Base-by-base conservation (phyloP, 306 rosid genomes). In the Senna siamea region DNA sequence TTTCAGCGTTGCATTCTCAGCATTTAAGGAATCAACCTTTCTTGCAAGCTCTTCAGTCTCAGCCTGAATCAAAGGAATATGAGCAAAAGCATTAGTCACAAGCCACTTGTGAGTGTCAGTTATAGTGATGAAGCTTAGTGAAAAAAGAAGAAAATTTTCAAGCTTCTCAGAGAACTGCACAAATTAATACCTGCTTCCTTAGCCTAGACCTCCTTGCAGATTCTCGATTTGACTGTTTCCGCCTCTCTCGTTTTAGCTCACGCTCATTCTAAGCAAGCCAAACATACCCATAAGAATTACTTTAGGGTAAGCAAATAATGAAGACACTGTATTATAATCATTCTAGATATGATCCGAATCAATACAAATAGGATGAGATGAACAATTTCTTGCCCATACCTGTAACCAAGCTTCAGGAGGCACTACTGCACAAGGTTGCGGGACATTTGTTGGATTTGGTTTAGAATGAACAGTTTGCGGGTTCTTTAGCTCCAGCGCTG, bases 141-240 rank as follows among this genome's bases (percentile, higher is more conserved):
- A n/a, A n/a, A n/a, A n/a, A n/a, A n/a, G n/a, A n/a, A n/a, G n/a
- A n/a, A n/a, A n/a, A n/a, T n/a, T n/a, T n/a, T n/a, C n/a, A n/a
- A n/a, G n/a, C n/a, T n/a, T n/a, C n/a, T n/a, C n/a, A n/a, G 30
- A 26, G 3, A 26, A 26, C 30, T 26, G 30, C 30, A 26, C 3
- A 26, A 26, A 26, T 26, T 26, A 43, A 1, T 83, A 94, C 99
- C 99, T 94, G 99, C 86, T 92, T 94, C 88, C 99, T 89, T 80
- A 94, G 78, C 83, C 99, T 92, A 23, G 99, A 94, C 76, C 99
- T 85, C 86, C 99, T 87, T 71, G 99, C 99, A 58, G 99, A 94
- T 81, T 94, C 99, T 44, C 99, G 88, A 74, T 94, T 94, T 1
- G 99, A 94, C 79, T 94, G 99, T 85, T 94, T 94, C 83, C 99